These are phyloP conservation scores for Trypanosoma platydactyli DNA, from an alignment of 208 protist genomes.

Conservation along the genomic window DNA sequence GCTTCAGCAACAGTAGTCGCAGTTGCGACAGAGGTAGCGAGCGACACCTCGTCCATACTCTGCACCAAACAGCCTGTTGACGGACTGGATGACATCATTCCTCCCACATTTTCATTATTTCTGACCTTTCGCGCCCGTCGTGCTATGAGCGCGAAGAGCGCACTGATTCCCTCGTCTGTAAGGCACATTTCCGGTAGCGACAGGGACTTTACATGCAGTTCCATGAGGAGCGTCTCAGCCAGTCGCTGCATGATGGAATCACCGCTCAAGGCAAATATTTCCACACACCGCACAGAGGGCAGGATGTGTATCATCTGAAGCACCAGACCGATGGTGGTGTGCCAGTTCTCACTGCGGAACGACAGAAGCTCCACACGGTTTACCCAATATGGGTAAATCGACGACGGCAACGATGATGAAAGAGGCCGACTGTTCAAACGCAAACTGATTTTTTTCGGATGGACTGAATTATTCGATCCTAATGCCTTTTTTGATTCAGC, in stretches of 20 bases:
- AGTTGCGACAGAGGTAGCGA: not conserved
- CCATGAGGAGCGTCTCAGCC: slow-evolving; percentile 31
- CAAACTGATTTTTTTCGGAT: not conserved
- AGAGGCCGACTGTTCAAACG: not conserved
- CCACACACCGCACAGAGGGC: slow-evolving; percentile 16
- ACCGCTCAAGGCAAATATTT: slow-evolving; percentile 23
- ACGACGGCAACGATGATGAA: not conserved
- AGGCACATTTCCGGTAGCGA: slow-evolving; percentile 32
- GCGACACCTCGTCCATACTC: not conserved
- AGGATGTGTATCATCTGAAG: slow-evolving; percentile 21
- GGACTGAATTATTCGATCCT: not conserved
- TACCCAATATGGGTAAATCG: slow-evolving; percentile 19
- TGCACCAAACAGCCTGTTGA: not conserved
- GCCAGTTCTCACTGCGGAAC: slow-evolving; percentile 26
- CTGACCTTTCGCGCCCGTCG: slow-evolving; percentile 13
- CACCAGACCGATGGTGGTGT: slow-evolving; percentile 7
- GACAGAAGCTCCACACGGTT: slow-evolving; percentile 23
- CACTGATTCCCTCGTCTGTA: slow-evolving; percentile 27
- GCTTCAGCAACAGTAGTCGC: not conserved
- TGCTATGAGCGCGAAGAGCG: slow-evolving; percentile 26
- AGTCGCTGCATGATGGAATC: slow-evolving; percentile 20
- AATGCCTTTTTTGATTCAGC: not conserved
- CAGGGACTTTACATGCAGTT: slow-evolving; percentile 22
- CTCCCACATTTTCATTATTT: not conserved
- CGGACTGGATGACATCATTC: not conserved